Evolutionary conservation across 257 asterid species (phyloP), one percentile per base, ranked within the genome.

Genomic region (Rehmannia glutinosa): DNA sequence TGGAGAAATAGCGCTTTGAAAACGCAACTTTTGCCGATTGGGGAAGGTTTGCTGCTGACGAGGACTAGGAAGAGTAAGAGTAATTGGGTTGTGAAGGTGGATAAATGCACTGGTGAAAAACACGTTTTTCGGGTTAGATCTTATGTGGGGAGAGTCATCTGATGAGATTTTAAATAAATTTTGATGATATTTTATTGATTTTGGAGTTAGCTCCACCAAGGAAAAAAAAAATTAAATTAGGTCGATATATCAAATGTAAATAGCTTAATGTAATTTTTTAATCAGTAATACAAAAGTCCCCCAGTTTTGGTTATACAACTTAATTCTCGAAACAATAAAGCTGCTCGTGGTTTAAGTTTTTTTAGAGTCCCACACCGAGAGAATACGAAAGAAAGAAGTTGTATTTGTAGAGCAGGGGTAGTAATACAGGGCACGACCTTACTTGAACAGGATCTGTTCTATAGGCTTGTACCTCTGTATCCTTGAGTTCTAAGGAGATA

Each of bases 21-120:
- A 0, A 75, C 86, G 8, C 92, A 83, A 45, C 64, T 89, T 75
- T 80, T 92, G 82, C 98, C 96, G 0, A 92, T 92, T 0, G 96
- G 95, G 49, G 95, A 83, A 55, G 98, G 97, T 7, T 51, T 92
- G 75, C 56, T 89, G 66, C 73, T 92, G 25, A 84, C 84, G 1
- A 76, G 88, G 72, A 63, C 25, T 8, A 54, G 41, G 10, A 69
- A 71, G 59, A 66, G 15, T 17, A 83, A 63, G 77, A 75, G 92
- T 10, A 78, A 86, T 10, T 89, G 96, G 96, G 68, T 89, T 33
- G 92, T 90, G 62, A 87, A 78, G 72, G 92, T 86, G 54, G 96
- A 87, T 75, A 78, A 77, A 39, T 83, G 86, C 66, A 86, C 93
- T 0, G 93, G 90, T 11, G 93, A 88, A 75, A 90, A 84, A 47